Evolutionary conservation across 208 protist genomes (phyloP).

Genomic region (Blechomonas ayalai): DNA sequence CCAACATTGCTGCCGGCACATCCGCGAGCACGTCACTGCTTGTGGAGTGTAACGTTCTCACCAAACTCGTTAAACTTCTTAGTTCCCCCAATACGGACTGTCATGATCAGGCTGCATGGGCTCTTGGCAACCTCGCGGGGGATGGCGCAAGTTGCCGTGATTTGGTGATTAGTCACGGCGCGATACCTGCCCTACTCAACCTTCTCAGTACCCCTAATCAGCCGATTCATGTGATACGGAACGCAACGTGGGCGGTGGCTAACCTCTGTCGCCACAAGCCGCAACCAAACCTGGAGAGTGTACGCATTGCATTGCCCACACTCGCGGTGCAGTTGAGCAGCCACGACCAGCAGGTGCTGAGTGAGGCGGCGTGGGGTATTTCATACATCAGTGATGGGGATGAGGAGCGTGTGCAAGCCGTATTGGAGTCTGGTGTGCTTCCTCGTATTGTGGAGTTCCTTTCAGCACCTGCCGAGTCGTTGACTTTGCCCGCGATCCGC

Average conservation of each 20-base stretch:
- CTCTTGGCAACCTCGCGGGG: conserved; percentile 98
- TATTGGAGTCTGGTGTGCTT: conserved; percentile 90
- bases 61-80: conserved; percentile 94
- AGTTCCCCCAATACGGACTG: conserved; percentile 87
- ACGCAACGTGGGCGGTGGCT: conserved; percentile 96
- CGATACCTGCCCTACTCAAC: conserved; percentile 73
- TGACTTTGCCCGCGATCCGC: conserved; percentile 95
- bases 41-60: conserved; percentile 91
- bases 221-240: conserved; percentile 76
- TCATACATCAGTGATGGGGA: conserved; percentile 96
- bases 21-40: conserved; percentile 92
- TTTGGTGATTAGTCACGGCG: conserved; percentile 74
- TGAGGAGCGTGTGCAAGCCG: conserved; percentile 92
- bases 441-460: conserved; percentile 93
- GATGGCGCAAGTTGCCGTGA: conserved; percentile 93
- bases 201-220: conserved; percentile 41
- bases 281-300: conserved; percentile 58
- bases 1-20: conserved; percentile 98
- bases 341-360: conserved; percentile 93
- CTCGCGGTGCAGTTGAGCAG: conserved; percentile 81
- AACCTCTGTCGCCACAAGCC: conserved; percentile 98
- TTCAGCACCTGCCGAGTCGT: conserved; percentile 29
- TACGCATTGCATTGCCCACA: conserved; percentile 80
- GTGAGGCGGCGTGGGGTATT: conserved; percentile 96
- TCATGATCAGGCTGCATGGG: conserved; percentile 97